These are phyloP conservation scores for Ilex asprella DNA, from an alignment of 257 asterid genomes.

Conservation along the genomic window DNA sequence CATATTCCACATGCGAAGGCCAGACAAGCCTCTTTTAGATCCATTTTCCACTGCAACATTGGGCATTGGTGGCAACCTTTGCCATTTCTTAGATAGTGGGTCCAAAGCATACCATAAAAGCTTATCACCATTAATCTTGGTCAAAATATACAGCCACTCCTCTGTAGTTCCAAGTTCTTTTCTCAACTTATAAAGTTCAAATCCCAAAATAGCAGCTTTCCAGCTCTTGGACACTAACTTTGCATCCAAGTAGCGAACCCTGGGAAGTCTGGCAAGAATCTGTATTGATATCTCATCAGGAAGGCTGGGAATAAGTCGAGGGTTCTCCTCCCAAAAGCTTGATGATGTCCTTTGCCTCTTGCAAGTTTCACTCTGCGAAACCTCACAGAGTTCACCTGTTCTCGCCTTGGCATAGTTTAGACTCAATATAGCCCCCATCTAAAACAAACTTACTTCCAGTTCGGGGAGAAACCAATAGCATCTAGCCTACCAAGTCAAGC, in stretches of 20 bases:
- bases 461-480: neutral
- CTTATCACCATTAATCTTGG: conserved; percentile 50
- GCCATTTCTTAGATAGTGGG: conserved; percentile 65
- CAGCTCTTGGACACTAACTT: conserved; percentile 67
- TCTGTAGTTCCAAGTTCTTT: conserved; percentile 66
- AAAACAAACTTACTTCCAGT: neutral
- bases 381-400: conserved; percentile 29
- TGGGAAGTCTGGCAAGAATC: conserved; percentile 74
- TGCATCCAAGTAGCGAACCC: conserved; percentile 41
- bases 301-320: conserved; percentile 59
- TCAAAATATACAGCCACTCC: conserved; percentile 77
- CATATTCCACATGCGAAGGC: conserved; percentile 53
- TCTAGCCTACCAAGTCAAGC: too few relatives aligned
- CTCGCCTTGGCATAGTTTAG: conserved; percentile 29
- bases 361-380: conserved; percentile 47
- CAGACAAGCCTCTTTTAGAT: conserved; percentile 35
- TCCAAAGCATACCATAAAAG: conserved; percentile 79
- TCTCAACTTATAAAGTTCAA: conserved; percentile 57
- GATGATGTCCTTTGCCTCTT: conserved; percentile 63
- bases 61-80: conserved; percentile 73
- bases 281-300: conserved; percentile 85
- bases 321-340: conserved; percentile 60
- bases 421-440: conserved; percentile 76
- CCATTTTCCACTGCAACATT: conserved; percentile 33
- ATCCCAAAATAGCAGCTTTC: conserved; percentile 58